Percentiles rank a stretch among this genome's conserved stretches.
Conservation (phyloP, 257 asterid species). For the Penstemon barbatus region DNA sequence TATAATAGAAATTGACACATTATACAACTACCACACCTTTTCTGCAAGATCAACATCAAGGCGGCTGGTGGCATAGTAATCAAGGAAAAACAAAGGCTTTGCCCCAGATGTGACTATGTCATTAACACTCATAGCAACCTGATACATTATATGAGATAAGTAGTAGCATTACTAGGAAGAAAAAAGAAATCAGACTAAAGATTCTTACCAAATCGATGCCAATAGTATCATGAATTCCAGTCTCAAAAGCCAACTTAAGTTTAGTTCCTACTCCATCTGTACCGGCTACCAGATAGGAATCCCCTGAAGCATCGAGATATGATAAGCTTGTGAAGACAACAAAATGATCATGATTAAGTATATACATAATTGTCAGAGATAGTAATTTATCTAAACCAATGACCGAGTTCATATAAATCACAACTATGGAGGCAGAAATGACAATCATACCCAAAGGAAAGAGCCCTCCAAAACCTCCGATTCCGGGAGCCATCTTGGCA, state of each 20-base stretch:
- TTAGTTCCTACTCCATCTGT: slow-evolving; percentile 98
- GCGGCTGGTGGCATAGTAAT: slow-evolving; percentile 87
- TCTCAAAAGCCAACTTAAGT: slow-evolving; percentile 92
- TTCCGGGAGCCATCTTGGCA: slow-evolving; percentile 95
- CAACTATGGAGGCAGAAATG: background rate
- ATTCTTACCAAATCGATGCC: slow-evolving; percentile 87
- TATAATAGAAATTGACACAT: background rate
- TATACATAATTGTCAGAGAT: background rate
- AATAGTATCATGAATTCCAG: slow-evolving; percentile 90
- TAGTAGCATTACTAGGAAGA: background rate
- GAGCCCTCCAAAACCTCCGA: slow-evolving; percentile 98
- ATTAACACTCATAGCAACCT: slow-evolving; percentile 99
- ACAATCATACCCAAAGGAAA: slow-evolving; percentile 72
- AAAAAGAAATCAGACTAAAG: slow-evolving; percentile 1
- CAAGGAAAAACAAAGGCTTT: slow-evolving; percentile 94
- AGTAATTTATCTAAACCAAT: background rate
- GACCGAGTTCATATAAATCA: slow-evolving; percentile 12
- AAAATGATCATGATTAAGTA: background rate
- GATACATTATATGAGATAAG: slow-evolving; percentile 22
- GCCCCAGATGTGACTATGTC: slow-evolving; percentile 98
- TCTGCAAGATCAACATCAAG: slow-evolving; percentile 97
- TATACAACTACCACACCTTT: slow-evolving; percentile 48
- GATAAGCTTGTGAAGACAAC: background rate
- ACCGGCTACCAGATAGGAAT: slow-evolving; percentile 93
- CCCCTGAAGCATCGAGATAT: slow-evolving; percentile 47